A percentile compares a stretch with the other conserved stretches of the same genome.
Conservation (phyloP, 768 basidiomycete genomes). For the Cubamyces sp. region DNA sequence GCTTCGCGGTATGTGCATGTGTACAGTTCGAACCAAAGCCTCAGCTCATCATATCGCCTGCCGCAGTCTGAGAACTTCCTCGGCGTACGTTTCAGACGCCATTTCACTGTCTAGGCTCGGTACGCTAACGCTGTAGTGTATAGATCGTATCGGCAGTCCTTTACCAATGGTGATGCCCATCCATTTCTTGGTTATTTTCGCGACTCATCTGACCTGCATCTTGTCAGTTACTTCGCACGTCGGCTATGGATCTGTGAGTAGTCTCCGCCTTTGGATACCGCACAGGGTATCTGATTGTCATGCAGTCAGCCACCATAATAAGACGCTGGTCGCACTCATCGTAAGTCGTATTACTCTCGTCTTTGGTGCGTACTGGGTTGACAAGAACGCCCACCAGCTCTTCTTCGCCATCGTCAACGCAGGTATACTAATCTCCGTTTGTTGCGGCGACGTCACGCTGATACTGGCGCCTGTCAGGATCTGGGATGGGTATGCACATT, state of each 20-base stretch:
- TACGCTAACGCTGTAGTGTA: background rate
- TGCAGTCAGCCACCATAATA: background rate
- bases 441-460: too few relatives aligned
- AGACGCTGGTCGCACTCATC: background rate
- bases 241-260: conserved; percentile 4
- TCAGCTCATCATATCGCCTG: background rate
- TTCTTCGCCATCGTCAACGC: background rate
- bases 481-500: too few relatives aligned
- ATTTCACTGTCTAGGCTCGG: too few relatives aligned
- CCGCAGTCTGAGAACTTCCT: background rate
- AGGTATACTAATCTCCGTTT: too few relatives aligned
- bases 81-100: background rate
- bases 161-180: background rate
- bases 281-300: too few relatives aligned
- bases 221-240: conserved; percentile 1
- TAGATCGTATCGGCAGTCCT: background rate
- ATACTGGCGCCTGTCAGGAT: too few relatives aligned
- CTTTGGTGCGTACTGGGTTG: background rate
- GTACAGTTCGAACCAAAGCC: background rate
- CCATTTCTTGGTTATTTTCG: background rate
- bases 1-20: background rate
- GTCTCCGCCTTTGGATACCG: too few relatives aligned
- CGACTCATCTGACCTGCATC: background rate
- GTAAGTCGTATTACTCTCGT: background rate
- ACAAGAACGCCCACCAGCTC: background rate